Base-by-base conservation (phyloP, 768 basidiomycete species). In the Tylopilus subfusipes region DNA sequence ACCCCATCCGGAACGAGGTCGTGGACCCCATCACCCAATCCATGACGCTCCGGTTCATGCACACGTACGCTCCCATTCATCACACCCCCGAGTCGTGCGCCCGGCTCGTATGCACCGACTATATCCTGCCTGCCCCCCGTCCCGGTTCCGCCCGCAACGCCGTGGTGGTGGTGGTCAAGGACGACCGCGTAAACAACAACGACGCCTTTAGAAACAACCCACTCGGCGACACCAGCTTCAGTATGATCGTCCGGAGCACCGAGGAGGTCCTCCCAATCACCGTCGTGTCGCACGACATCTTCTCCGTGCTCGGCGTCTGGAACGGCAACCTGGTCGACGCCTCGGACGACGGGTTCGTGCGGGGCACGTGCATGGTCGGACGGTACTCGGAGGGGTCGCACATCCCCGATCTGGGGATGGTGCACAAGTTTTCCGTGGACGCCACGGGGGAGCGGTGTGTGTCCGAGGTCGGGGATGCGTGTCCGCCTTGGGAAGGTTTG, bases 1-100 rank as follows among this genome's bases (percentile, higher is more conserved):
- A 36, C n/a, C 64, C 52, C 18, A 55, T 65, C 33, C 54, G 61
- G 42, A 34, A 53, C 45, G 31, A 50, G 5, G n/a, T 25, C 29
- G 30, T 61, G 16, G 54, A 66, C 31, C 53, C 55, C 0, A 22
- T 39, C 10, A 57, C 57, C 5, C 18, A 14, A 6, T 30, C 62
- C 22, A 63, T 55, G 19, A 63, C 62, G 19, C 58, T 66, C 54
- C 55, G 63, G 11, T 65, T 66, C 54, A 45, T 64, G 49, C 58
- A 66, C 33, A 52, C 64, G 0, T 45, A 52, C 4, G 39, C 48
- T 2, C 52, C 54, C 0, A 42, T 62, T 11, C 13, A 46, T 2
- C 25, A 31, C 4, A 31, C 33, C 4, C 42, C 40, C n/a, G 42
- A 49, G 22, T 22, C 38, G n/a, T 45, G 33, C 50, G 48, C 38